Base-by-base conservation (phyloP, 2,329 filamentous ascomycete species). In the Blastomyces silverae region DNA sequence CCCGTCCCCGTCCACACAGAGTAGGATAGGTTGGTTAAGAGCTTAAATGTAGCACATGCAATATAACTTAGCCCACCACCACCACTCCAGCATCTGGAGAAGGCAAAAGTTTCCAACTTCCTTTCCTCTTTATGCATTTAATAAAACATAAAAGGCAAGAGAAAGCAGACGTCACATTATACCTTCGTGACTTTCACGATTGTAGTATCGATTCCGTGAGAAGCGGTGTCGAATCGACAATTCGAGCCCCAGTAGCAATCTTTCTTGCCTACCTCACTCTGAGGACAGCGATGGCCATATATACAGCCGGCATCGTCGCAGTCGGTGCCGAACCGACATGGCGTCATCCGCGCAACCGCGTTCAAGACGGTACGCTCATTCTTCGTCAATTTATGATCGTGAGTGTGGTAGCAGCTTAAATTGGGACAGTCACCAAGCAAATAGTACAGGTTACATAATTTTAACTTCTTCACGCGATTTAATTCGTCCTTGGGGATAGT, bases 221-320 rank as follows among this genome's bases (percentile, higher is more conserved):
- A 79, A 65, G 83, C 81, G 20, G 74, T 72, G 46, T 82, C 79
- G 70, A 87, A 88, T 44, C 84, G 81, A 77, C 85, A 88, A 62
- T 77, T 78, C 7, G 82, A 79, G 17, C 82, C 83, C 74, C 84
- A 85, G 69, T 83, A 82, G 71, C 85, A 87, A 22, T 78, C 80
- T 71, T 82, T 82, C 61, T 76, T 79, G 48, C 82, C 82, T 37
- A 80, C 78, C 65, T 79, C 76, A 44, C 78, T 79, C 66, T 84
- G 83, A 22, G 84, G 84, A 70, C 85, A 88, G 46, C 83, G 81
- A 73, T 88, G 85, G 28, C 85, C 85, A 70, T 87, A 87, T 62
- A 87, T 87, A 74, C 85, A 88, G 65, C 82, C 82, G 1, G 79
- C 72, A 66, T 87, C 85, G 61, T 84, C 78, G 69, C 85, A 88